Evolutionary conservation across 169 alveolate genomes (phyloP).

Genomic region (Cryptosporidium viatorum): DNA sequence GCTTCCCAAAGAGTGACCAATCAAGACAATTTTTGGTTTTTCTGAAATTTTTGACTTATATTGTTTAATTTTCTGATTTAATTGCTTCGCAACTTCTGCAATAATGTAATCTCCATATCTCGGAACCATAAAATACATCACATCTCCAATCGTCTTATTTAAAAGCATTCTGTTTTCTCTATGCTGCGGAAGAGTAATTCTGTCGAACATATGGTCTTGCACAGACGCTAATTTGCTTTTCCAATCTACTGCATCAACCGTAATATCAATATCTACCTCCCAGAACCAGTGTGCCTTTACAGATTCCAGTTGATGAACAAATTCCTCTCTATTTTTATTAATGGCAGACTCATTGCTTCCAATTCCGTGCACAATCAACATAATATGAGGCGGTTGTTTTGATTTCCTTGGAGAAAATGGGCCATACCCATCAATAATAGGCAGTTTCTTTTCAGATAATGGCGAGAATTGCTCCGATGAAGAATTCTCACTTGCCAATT

Average conservation of each 20-base stretch:
- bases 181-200: constrained; percentile 68
- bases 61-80: constrained; percentile 81
- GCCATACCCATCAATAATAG: constrained; percentile 70
- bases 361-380: constrained; percentile 65
- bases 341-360: constrained; percentile 72
- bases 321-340: constrained; percentile 43
- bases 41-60: constrained; percentile 83
- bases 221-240: constrained; percentile 57
- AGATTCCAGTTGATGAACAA: constrained; percentile 61
- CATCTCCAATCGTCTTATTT: constrained; percentile 80
- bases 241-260: constrained; percentile 73
- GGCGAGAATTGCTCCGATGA: constrained; percentile 23
- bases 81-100: constrained; percentile 82
- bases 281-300: constrained; percentile 75
- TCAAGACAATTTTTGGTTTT: constrained; percentile 82
- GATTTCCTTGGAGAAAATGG: constrained; percentile 73
- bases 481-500: not conserved
- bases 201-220: constrained; percentile 63
- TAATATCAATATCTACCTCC: constrained; percentile 74
- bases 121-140: constrained; percentile 84
- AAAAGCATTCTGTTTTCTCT: constrained; percentile 68
- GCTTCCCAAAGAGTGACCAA: constrained; percentile 89
- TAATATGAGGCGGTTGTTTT: constrained; percentile 71
- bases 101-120: constrained; percentile 84
- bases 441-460: constrained; percentile 26